Evolutionary conservation across 2,329 filamentous ascomycete species (phyloP).

Genomic region (Sporothrix inflata): DNA sequence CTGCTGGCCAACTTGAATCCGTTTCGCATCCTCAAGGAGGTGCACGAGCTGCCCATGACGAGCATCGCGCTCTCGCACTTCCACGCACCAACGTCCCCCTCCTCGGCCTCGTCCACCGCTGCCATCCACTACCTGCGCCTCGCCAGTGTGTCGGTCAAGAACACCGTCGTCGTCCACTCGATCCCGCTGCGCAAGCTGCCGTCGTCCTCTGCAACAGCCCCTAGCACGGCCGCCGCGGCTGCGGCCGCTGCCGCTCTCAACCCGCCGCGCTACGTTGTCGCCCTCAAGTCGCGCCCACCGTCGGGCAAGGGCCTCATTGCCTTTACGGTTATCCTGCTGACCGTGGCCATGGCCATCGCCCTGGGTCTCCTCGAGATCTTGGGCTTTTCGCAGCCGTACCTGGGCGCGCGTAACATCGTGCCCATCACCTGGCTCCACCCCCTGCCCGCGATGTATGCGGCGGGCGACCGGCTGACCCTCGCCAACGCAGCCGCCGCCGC

Average conservation of each 20-base stretch:
- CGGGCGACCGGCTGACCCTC: slow-evolving; percentile 15
- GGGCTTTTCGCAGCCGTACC: slow-evolving; percentile 58
- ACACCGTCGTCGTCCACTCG: slow-evolving; percentile 77
- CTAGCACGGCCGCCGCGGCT: slow-evolving; percentile 42
- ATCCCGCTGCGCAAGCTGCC: slow-evolving; percentile 63
- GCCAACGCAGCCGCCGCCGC: slow-evolving; percentile 20
- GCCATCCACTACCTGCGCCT: slow-evolving; percentile 69
- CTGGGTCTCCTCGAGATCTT: slow-evolving; percentile 67
- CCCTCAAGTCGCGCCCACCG: slow-evolving; percentile 57
- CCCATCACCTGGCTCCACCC: slow-evolving; percentile 47
- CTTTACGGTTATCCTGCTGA: slow-evolving; percentile 58
- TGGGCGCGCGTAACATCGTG: slow-evolving; percentile 60
- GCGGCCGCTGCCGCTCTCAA: slow-evolving; percentile 31
- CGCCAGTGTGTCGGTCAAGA: slow-evolving; percentile 79
- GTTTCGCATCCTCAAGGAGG: slow-evolving; percentile 55
- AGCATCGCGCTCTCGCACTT: slow-evolving; percentile 63
- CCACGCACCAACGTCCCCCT: slow-evolving; percentile 45
- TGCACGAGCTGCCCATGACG: slow-evolving; percentile 63
- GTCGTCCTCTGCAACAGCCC: slow-evolving; percentile 43
- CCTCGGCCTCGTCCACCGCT: slow-evolving; percentile 34
- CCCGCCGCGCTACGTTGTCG: slow-evolving; percentile 70
- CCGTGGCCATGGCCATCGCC: slow-evolving; percentile 64
- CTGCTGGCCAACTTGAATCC: slow-evolving; percentile 57
- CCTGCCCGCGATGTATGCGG: slow-evolving; percentile 4
- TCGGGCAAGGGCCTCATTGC: slow-evolving; percentile 57